These are phyloP conservation scores for Xylaria sp. DNA, from an alignment of 2,329 filamentous ascomycete species.

Conservation along the genomic window DNA sequence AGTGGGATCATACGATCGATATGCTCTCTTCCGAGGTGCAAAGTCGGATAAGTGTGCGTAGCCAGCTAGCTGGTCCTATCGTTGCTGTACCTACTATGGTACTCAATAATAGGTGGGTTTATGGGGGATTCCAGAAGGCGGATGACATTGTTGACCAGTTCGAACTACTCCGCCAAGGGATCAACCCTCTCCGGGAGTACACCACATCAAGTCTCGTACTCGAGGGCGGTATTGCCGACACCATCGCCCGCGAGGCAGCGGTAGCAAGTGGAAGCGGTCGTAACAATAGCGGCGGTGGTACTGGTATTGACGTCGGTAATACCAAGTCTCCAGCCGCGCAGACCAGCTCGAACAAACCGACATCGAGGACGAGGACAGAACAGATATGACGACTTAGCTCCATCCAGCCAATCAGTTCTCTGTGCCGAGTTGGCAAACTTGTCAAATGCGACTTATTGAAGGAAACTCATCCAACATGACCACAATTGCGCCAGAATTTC, in stretches of 20 bases:
- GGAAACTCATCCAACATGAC: background rate
- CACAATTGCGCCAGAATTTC: background rate
- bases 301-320: background rate
- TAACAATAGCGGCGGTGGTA: background rate
- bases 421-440: background rate
- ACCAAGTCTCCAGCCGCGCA: background rate
- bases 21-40: conserved; percentile 43
- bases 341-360: background rate
- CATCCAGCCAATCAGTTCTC: background rate
- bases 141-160: conserved; percentile 75
- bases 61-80: conserved; percentile 54
- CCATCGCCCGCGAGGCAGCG: conserved; percentile 29
- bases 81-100: conserved; percentile 79
- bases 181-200: conserved; percentile 31
- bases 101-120: conserved; percentile 73
- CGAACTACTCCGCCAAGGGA: conserved; percentile 59
- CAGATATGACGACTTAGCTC: background rate
- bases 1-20: conserved; percentile 53
- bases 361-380: background rate
- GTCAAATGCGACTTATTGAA: background rate
- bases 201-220: conserved; percentile 37
- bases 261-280: conserved; percentile 16
- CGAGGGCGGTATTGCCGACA: conserved; percentile 34
- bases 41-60: conserved; percentile 35
- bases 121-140: conserved; percentile 77